A percentile compares a stretch with the other conserved stretches of the same genome.
These are phyloP conservation scores for Cutaneotrichosporon cutaneum DNA, from an alignment of 1,284 basidiomycete genomes.

Conservation along the genomic window DNA sequence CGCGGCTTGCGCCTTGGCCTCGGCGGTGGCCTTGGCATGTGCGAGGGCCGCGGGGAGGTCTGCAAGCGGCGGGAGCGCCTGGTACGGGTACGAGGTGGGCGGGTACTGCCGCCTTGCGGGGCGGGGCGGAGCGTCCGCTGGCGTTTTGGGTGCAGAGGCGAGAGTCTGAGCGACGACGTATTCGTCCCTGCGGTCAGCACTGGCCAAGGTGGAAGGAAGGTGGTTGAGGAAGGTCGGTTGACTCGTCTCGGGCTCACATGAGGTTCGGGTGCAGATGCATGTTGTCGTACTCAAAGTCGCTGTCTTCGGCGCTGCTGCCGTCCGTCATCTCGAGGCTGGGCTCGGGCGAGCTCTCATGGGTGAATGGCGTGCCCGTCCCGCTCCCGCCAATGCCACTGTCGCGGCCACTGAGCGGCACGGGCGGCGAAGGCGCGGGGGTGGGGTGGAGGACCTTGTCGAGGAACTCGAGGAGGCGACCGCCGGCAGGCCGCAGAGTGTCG, in stretches of 20 bases:
- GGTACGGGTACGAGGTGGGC: slow-evolving; percentile 9
- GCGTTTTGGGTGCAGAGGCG: slow-evolving; percentile 1
- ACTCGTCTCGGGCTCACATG: too few species aligned
- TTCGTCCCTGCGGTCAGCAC: slow-evolving; percentile 29
- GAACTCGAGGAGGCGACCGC: slow-evolving; percentile 26
- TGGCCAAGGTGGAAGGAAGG: too few species aligned
- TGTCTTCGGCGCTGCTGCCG: slow-evolving; percentile 34
- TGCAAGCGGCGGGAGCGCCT: slow-evolving; percentile 18
- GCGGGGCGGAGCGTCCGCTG: slow-evolving; percentile 1
- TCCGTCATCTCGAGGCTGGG: slow-evolving; percentile 31
- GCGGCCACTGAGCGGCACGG: neutral
- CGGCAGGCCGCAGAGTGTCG: slow-evolving; percentile 28
- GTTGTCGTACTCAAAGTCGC: slow-evolving; percentile 34
- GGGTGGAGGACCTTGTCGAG: slow-evolving; percentile 22
- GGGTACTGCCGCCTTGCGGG: slow-evolving; percentile 9
- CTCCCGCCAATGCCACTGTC: slow-evolving; percentile 6
- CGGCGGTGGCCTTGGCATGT: slow-evolving; percentile 6
- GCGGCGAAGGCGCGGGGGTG: neutral
- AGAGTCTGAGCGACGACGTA: slow-evolving; percentile 25
- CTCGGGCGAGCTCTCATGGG: slow-evolving; percentile 2
- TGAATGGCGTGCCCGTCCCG: neutral
- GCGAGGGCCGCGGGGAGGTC: slow-evolving; percentile 20
- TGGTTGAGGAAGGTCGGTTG: neutral
- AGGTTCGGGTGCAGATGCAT: slow-evolving; percentile 21
- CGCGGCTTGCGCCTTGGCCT: neutral